These are phyloP conservation scores for Capsicum chinense DNA, from an alignment of 257 asterid species.

Conservation along the genomic window DNA sequence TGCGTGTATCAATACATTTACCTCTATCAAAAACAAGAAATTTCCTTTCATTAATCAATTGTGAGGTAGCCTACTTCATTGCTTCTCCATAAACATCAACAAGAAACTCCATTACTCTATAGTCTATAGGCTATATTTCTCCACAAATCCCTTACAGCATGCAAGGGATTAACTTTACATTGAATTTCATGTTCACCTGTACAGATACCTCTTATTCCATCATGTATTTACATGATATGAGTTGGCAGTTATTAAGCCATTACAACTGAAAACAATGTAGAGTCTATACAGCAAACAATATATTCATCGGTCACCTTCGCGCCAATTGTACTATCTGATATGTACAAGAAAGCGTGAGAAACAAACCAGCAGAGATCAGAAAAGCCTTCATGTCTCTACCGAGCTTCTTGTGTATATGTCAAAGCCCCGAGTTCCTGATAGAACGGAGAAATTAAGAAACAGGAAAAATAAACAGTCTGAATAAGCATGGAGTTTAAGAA, in stretches of 20 bases:
- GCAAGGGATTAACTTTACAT: background rate
- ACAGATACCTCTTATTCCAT: conserved; percentile 2
- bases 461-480: background rate
- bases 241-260: background rate
- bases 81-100: background rate
- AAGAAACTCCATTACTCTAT: background rate
- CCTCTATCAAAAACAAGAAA: background rate
- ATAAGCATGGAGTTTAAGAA: background rate
- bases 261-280: background rate
- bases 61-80: background rate
- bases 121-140: background rate
- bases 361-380: conserved; percentile 21
- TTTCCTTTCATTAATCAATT: background rate
- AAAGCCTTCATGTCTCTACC: conserved; percentile 30
- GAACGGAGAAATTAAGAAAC: conserved; percentile 15
- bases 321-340: conserved; percentile 25
- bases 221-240: conserved; percentile 20
- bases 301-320: background rate
- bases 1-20: background rate
- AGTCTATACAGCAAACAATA: background rate
- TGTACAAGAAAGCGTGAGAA: conserved; percentile 25
- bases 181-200: background rate
- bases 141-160: conserved; percentile 13
- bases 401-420: conserved; percentile 59
- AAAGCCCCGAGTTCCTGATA: conserved; percentile 47